Percentiles rank a stretch among this genome's conserved stretches.
Evolutionary conservation across 768 basidiomycete genomes (phyloP).

Genomic region (Collybia sordida): DNA sequence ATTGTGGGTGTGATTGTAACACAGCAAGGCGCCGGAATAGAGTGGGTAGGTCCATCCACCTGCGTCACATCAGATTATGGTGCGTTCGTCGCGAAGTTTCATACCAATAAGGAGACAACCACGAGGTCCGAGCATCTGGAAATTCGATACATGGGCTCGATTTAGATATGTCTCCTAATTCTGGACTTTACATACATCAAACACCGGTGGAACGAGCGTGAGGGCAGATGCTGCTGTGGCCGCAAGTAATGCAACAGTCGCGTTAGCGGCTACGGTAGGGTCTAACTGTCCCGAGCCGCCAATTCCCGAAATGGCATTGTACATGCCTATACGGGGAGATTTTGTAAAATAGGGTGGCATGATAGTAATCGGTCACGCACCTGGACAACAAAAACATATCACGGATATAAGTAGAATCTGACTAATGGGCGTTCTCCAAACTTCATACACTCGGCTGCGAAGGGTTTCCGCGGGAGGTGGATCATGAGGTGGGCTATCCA

Average conservation of each 20-base stretch:
- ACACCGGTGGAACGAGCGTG: constrained; percentile 25
- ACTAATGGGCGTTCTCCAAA: constrained; percentile 23
- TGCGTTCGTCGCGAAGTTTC: not conserved
- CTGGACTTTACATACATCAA: constrained; percentile 18
- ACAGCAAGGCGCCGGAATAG: constrained; percentile 25
- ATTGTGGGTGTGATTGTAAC: constrained; percentile 26
- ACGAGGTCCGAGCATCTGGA: constrained; percentile 25
- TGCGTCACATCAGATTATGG: constrained; percentile 1
- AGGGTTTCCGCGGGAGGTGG: not conserved
- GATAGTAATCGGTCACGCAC: constrained; percentile 7
- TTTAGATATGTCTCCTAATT: not conserved
- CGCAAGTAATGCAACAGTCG: constrained; percentile 24
- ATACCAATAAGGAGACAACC: constrained; percentile 23
- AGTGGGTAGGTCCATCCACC: constrained; percentile 26
- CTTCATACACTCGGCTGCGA: constrained; percentile 10
- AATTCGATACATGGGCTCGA: not conserved
- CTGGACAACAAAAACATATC: constrained; percentile 28
- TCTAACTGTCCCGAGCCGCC: constrained; percentile 28
- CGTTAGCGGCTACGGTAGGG: constrained; percentile 28
- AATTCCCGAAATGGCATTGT: constrained; percentile 26
- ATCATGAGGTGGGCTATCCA: constrained; percentile 5
- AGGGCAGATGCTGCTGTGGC: constrained; percentile 28
- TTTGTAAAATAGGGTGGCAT: not conserved
- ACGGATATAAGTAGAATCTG: constrained; percentile 26
- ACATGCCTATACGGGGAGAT: constrained; percentile 20